Evolutionary conservation across 345 rosid genomes (phyloP).

Genomic region (Moringa oleifera): DNA sequence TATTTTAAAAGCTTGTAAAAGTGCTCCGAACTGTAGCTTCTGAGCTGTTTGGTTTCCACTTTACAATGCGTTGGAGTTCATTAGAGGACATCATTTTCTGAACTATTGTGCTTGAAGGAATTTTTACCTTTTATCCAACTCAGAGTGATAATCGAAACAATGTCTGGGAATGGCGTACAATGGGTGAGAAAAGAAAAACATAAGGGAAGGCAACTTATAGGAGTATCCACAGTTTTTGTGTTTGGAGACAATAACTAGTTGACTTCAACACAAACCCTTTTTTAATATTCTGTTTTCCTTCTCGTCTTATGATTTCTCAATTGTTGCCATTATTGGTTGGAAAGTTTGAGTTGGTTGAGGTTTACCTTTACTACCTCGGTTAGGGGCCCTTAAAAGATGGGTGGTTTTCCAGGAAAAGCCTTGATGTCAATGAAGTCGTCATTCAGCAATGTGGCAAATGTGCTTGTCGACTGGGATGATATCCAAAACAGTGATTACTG

Average conservation of each 20-base stretch:
- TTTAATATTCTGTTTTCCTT: too few relatives aligned
- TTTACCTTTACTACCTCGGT: background rate
- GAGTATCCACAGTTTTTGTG: too few relatives aligned
- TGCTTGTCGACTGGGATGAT: constrained; percentile 81
- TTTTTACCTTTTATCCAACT: too few relatives aligned
- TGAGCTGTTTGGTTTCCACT: background rate
- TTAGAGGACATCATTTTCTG: too few relatives aligned
- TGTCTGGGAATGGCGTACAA: too few relatives aligned
- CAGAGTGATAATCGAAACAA: too few relatives aligned
- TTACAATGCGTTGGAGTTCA: background rate
- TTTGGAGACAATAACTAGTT: too few relatives aligned
- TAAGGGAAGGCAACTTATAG: too few relatives aligned
- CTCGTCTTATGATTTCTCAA: too few relatives aligned
- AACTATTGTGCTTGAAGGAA: too few relatives aligned
- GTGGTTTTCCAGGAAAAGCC: constrained; percentile 52
- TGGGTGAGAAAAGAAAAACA: too few relatives aligned
- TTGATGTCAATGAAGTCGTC: constrained; percentile 70
- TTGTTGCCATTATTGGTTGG: background rate
- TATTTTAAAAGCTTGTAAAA: background rate
- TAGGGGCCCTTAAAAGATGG: background rate
- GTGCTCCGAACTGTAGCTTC: constrained; percentile 8
- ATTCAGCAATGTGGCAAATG: constrained; percentile 62
- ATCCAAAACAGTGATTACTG: constrained; percentile 56
- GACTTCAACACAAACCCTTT: too few relatives aligned
- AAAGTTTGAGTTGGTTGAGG: constrained; percentile 4